Evolutionary conservation across 2,329 filamentous ascomycete species (phyloP).

Genomic region (Septoria linicola): DNA sequence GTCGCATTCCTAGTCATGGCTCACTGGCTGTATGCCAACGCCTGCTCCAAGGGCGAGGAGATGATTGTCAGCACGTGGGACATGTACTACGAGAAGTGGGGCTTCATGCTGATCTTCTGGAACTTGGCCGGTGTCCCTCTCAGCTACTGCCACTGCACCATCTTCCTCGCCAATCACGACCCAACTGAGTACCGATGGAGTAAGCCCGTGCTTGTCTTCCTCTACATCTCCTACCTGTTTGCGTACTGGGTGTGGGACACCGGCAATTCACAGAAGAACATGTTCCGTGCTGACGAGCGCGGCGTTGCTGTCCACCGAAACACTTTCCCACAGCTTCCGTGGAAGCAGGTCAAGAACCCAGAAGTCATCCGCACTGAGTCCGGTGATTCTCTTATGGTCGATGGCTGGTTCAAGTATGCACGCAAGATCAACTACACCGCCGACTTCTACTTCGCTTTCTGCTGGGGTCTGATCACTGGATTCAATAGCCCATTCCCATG

Average conservation of each 20-base stretch:
- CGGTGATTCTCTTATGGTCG: conserved; percentile 74
- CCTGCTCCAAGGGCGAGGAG: conserved; percentile 89
- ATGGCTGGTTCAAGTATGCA: conserved; percentile 72
- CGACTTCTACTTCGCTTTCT: conserved; percentile 73
- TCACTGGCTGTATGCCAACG: conserved; percentile 88
- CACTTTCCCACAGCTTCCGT: conserved; percentile 87
- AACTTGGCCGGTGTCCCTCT: conserved; percentile 88
- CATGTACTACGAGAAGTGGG: conserved; percentile 96
- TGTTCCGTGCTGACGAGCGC: conserved; percentile 77
- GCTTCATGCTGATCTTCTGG: conserved; percentile 98
- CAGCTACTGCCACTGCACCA: conserved; percentile 89
- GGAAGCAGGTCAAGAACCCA: conserved; percentile 78
- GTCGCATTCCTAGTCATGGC: conserved; percentile 82
- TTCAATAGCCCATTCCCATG: conserved; percentile 81
- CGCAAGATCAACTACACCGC: conserved; percentile 67
- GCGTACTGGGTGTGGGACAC: conserved; percentile 93
- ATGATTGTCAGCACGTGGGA: conserved; percentile 89
- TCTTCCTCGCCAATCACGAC: conserved; percentile 82
- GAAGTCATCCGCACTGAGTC: conserved; percentile 70
- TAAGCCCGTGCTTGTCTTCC: conserved; percentile 60
- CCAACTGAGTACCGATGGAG: conserved; percentile 77
- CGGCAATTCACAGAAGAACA: conserved; percentile 90
- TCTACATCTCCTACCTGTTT: conserved; percentile 73
- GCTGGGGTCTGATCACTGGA: conserved; percentile 78
- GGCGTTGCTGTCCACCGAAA: conserved; percentile 69